A percentile compares a stretch with the other conserved stretches of the same genome.
Evolutionary conservation across 495 filamentous ascomycete genomes (phyloP).

Genomic region (Aspergillus cavernicola): DNA sequence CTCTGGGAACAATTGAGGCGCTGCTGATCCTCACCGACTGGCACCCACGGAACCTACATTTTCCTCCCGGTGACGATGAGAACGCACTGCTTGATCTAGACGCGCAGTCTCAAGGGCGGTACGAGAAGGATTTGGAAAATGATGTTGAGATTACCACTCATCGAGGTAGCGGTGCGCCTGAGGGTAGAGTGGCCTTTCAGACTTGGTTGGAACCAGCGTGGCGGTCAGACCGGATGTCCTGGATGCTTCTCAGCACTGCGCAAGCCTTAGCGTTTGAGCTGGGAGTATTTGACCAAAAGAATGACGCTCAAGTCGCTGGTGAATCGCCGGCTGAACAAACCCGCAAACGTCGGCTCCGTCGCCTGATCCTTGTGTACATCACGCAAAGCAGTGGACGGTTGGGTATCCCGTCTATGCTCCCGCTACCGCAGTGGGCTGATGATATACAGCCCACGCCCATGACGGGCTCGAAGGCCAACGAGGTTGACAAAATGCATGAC

Average conservation of each 20-base stretch:
- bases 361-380: conserved; percentile 81
- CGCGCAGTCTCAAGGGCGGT: conserved; percentile 34
- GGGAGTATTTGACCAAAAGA: conserved; percentile 87
- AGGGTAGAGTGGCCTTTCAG: conserved; percentile 65
- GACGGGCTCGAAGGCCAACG: conserved; percentile 24
- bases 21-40: conserved; percentile 92
- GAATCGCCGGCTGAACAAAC: conserved; percentile 62
- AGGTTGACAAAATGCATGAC: conserved; percentile 65
- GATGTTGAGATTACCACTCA: conserved; percentile 32
- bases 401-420: conserved; percentile 92
- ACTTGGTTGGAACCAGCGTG: conserved; percentile 97
- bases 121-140: conserved; percentile 32
- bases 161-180: conserved; percentile 47
- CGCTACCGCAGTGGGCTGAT: conserved; percentile 53
- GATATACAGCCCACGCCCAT: conserved; percentile 36
- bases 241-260: conserved; percentile 93
- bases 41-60: conserved; percentile 93
- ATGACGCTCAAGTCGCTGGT: conserved; percentile 43
- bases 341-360: conserved; percentile 76
- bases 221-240: conserved; percentile 95
- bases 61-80: conserved; percentile 81
- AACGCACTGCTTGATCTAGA: conserved; percentile 56
- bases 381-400: conserved; percentile 89
- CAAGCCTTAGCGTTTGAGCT: conserved; percentile 88
- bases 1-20: conserved; percentile 89